These are phyloP conservation scores for Xylariaceae sp. DNA, from an alignment of 2,329 filamentous ascomycete genomes.

Conservation along the genomic window DNA sequence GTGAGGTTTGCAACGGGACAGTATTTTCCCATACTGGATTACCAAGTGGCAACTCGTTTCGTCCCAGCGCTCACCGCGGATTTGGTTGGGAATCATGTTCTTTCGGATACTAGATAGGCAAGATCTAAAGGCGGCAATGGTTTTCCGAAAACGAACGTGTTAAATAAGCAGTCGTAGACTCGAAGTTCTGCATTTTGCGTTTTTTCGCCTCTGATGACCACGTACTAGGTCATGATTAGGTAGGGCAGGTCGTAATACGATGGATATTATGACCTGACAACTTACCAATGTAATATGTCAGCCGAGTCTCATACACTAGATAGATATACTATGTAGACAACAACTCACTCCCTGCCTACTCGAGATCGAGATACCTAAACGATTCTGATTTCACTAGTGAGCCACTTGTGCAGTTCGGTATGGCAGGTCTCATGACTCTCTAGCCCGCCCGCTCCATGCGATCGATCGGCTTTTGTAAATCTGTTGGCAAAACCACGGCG, in stretches of 20 bases:
- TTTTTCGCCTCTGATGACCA: not conserved
- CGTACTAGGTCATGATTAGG: not conserved
- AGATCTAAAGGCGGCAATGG: not conserved
- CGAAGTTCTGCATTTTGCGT: not conserved
- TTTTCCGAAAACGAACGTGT: not conserved
- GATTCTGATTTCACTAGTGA: not conserved
- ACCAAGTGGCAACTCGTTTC: not conserved
- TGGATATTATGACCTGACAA: slow-evolving; percentile 12
- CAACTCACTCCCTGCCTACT: too few species aligned
- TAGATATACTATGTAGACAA: not conserved
- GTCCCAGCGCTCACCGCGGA: not conserved
- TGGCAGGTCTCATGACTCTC: slow-evolving; percentile 1
- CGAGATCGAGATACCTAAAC: too few species aligned
- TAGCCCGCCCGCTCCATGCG: not conserved
- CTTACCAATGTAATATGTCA: slow-evolving; percentile 5
- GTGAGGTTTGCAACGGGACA: not conserved
- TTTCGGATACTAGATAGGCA: not conserved
- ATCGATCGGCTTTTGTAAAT: not conserved
- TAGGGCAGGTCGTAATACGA: not conserved
- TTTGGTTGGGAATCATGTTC: not conserved
- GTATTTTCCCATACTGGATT: not conserved
- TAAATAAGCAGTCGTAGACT: not conserved
- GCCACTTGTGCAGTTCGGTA: slow-evolving; percentile 1
- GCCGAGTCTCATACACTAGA: not conserved
- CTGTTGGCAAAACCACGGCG: not conserved